Percentiles rank a stretch among this genome's conserved stretches.
Conservation (phyloP, 2,329 filamentous ascomycete species). For the Beauveria australis region DNA sequence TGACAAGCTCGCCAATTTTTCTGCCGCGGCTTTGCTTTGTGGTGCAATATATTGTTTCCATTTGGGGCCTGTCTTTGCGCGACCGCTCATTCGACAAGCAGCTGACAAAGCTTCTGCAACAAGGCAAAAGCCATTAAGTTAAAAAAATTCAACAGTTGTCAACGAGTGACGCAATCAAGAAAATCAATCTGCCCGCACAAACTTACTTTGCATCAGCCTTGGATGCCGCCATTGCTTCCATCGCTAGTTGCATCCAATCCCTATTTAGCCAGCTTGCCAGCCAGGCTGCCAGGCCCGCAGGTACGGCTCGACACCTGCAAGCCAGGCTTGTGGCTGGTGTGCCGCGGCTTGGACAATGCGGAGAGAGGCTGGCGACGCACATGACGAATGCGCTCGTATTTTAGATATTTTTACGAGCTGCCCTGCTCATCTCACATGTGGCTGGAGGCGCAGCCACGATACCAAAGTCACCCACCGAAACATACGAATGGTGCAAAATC, state of each 20-base stretch:
- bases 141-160: too few relatives aligned
- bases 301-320: not conserved
- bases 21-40: not conserved
- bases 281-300: not conserved
- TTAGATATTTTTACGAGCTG: not conserved
- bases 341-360: not conserved
- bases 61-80: not conserved
- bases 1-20: not conserved
- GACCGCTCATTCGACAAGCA: too few relatives aligned
- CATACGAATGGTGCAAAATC: too few relatives aligned
- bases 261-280: not conserved
- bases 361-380: not conserved
- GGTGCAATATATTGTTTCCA: not conserved
- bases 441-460: not conserved
- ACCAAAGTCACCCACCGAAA: too few relatives aligned
- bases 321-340: not conserved
- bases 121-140: too few relatives aligned
- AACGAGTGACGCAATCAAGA: too few relatives aligned
- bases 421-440: slow-evolving; percentile 16
- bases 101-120: too few relatives aligned
- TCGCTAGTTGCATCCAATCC: not conserved
- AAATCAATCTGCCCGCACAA: too few relatives aligned
- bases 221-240: not conserved
- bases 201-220: not conserved
- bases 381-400: slow-evolving; percentile 5